Evolutionary conservation across 352 stramenopile genomes (phyloP).

Genomic region (Globisporangium alternatum): DNA sequence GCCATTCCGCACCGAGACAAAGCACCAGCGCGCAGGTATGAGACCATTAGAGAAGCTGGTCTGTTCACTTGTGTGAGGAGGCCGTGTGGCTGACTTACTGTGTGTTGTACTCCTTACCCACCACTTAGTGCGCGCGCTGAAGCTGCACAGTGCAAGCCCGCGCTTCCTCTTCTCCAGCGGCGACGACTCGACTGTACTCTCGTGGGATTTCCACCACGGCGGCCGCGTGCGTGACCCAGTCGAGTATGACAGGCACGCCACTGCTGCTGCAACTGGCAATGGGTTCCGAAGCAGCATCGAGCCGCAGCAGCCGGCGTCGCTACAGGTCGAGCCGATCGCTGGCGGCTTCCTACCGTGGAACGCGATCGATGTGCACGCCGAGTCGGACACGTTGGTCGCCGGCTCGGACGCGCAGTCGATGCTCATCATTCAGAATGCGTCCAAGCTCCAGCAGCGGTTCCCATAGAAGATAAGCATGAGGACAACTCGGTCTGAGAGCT

Average conservation of each 20-base stretch:
- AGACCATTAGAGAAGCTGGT: not conserved
- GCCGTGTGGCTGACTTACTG: not conserved
- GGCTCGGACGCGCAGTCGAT: slow-evolving; percentile 77
- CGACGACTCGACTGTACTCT: slow-evolving; percentile 60
- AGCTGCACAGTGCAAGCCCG: slow-evolving; percentile 59
- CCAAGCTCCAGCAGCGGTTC: slow-evolving; percentile 23
- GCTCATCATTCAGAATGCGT: slow-evolving; percentile 59
- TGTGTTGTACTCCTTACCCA: not conserved
- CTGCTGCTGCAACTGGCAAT: slow-evolving; percentile 20
- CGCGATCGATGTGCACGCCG: slow-evolving; percentile 57
- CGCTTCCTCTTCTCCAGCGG: slow-evolving; percentile 63
- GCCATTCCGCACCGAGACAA: slow-evolving; percentile 62
- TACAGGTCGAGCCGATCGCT: slow-evolving; percentile 41
- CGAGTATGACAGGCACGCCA: slow-evolving; percentile 49
- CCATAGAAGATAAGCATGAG: not conserved
- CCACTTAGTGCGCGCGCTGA: slow-evolving; percentile 48
- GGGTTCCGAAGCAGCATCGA: slow-evolving; percentile 5
- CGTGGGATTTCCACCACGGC: slow-evolving; percentile 73
- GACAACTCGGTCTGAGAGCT: not conserved
- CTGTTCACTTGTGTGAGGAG: not conserved
- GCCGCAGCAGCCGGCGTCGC: slow-evolving; percentile 12
- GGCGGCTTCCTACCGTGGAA: slow-evolving; percentile 60
- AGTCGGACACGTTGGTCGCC: slow-evolving; percentile 70
- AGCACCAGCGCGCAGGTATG: slow-evolving; percentile 57
- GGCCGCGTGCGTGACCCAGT: slow-evolving; percentile 40